Base-by-base conservation (phyloP, 768 basidiomycete species). In the Suillus subaureus region DNA sequence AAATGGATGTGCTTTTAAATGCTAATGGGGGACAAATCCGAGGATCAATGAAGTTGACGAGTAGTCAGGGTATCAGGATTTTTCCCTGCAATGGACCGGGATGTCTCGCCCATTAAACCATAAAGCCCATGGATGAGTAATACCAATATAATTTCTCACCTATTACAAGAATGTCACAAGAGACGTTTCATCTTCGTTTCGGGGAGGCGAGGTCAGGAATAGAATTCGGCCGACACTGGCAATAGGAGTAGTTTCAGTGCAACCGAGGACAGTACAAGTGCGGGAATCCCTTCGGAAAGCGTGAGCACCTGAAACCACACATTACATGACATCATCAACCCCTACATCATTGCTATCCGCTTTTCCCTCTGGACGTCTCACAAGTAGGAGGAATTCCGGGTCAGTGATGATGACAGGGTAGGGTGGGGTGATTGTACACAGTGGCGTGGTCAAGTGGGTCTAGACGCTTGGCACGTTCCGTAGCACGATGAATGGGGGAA, bases 181-280 rank as follows among this genome's bases (percentile, higher is more conserved):
- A 60, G 18, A 12, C 26, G 11, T 40, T 6, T 55, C 13, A 1
- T 33, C 52, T 33, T 31, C 16, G 26, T 40, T 39, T 58, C 39
- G 57, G 57, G 39, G 57, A 40, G 39, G 39, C 6, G 39, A 28
- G 9, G 26, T 40, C 23, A 60, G 28, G 39, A 60, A 60, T 60
- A 60, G 57, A 60, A 13, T 28, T 60, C 57, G 39, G 57, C 57
- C 57, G 57, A 60, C 11, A 40, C 39, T 40, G 37, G 26, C 39
- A 21, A 40, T 37, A 28, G 16, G 35, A 56, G 35, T 58, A 28
- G 39, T 23, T 40, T 39, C 16, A 58, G 37, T 26, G 37, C 9
- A 7, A 26, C 16, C 23, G 9, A 6, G 23, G 11, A 58, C 39
- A 12, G 26, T 23, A 39, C 37, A 28, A 16, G 23, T 58, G 39